A percentile compares a stretch with the other conserved stretches of the same genome.
phyloP scores from a whole-genome alignment of 495 filamentous ascomycete species.

The Oidiodendron maius region DNA sequence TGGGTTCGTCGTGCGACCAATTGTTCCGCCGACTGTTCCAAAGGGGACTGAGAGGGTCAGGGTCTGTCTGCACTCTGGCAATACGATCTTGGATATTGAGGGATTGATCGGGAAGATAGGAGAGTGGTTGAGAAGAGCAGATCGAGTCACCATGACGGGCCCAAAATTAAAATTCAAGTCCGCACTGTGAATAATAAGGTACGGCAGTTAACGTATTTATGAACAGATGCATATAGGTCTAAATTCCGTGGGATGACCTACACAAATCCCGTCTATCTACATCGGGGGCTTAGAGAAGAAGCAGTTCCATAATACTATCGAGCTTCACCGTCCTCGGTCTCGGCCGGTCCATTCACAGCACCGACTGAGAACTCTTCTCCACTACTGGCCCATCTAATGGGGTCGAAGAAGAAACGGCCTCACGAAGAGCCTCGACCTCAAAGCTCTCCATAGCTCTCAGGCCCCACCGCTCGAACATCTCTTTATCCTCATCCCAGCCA shows the following conservation, averaged over 20 bases:
- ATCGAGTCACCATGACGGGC: no score
- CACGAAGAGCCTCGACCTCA: slow-evolving; percentile 24
- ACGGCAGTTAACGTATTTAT: no score
- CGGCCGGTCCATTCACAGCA: not conserved
- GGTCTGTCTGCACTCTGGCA: slow-evolving; percentile 40
- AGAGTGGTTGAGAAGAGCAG: not conserved
- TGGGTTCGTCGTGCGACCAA: slow-evolving; percentile 43
- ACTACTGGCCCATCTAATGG: slow-evolving; percentile 6
- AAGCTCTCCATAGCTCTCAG: slow-evolving; percentile 61
- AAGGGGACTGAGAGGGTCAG: slow-evolving; percentile 37
- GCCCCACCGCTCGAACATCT: slow-evolving; percentile 74
- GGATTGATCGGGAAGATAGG: not conserved
- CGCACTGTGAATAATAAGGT: no score
- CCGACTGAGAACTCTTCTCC: not conserved
- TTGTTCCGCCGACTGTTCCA: slow-evolving; percentile 26
- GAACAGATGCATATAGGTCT: no score
- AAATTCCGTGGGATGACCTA: no score
- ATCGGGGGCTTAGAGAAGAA: no score
- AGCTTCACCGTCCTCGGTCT: no score
- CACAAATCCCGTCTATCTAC: no score
- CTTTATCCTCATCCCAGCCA: slow-evolving; percentile 80
- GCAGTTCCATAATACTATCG: no score
- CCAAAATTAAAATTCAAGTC: no score
- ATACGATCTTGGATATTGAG: slow-evolving; percentile 39
- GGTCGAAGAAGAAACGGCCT: slow-evolving; percentile 11